Conservation (phyloP, 441 rosid species). For the Omphalea diandra region DNA sequence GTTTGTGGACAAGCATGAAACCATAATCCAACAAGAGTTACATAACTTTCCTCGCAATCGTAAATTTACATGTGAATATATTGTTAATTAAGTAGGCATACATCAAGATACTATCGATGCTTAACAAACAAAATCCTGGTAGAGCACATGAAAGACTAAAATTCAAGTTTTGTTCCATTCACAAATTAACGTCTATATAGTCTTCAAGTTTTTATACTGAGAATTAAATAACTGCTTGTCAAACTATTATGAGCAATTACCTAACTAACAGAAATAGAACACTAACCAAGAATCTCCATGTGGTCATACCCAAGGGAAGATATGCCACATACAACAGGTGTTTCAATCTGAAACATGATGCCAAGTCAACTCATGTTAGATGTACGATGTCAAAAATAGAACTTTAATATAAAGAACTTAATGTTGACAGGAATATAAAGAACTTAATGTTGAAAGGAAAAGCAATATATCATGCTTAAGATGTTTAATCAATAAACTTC, state of each 20-base stretch:
- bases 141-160: not conserved
- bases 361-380: slow-evolving; percentile 27
- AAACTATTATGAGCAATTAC: slow-evolving; percentile 16
- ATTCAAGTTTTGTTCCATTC: not conserved
- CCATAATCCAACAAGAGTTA: not conserved
- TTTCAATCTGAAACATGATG: slow-evolving; percentile 62
- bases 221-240: slow-evolving; percentile 3
- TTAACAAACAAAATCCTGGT: not conserved
- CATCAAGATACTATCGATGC: not conserved
- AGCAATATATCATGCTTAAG: not conserved
- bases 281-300: slow-evolving; percentile 99
- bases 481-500: not conserved
- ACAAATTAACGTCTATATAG: not conserved
- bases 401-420: slow-evolving; percentile 7
- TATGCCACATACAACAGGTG: slow-evolving; percentile 84
- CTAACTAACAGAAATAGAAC: slow-evolving; percentile 25
- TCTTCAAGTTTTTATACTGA: not conserved
- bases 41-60: slow-evolving; percentile 3
- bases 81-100: not conserved
- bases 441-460: too few relatives aligned
- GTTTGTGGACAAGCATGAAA: not conserved
- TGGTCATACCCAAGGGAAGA: slow-evolving; percentile 97
- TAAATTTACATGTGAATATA: not conserved
- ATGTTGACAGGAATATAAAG: too few relatives aligned
- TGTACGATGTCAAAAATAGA: slow-evolving; percentile 3